Conservation (phyloP, 1,139 yeast species). For the Saccharomycopsis hybrid region DNA sequence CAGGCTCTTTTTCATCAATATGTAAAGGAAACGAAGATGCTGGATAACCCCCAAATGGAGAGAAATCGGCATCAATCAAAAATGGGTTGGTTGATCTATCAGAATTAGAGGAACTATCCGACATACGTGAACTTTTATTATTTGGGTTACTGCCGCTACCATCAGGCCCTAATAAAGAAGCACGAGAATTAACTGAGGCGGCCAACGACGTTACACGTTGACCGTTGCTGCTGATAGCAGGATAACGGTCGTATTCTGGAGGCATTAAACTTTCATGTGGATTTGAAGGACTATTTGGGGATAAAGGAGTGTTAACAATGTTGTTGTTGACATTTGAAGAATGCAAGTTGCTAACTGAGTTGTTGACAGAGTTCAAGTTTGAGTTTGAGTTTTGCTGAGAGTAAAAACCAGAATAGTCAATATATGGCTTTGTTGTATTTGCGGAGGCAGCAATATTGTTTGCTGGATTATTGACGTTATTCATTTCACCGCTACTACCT, state of each 20-base stretch:
- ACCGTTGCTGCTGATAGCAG: constrained; percentile 37
- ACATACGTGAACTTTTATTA: constrained; percentile 25
- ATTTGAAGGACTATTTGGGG: constrained; percentile 17
- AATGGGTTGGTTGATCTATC: constrained; percentile 29
- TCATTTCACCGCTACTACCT: constrained; percentile 19
- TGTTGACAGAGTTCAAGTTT: constrained; percentile 25
- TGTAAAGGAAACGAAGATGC: constrained; percentile 79
- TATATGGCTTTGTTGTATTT: constrained; percentile 31
- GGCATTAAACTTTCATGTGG: constrained; percentile 33
- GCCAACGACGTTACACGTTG: constrained; percentile 38
- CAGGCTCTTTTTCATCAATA: constrained; percentile 86
- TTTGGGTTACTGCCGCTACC: constrained; percentile 22
- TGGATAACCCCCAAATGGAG: constrained; percentile 95
- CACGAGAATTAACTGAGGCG: constrained; percentile 30
- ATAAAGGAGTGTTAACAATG: constrained; percentile 19
- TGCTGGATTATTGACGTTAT: constrained; percentile 16
- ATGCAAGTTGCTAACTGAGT: constrained; percentile 18
- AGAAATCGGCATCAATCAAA: constrained; percentile 42
- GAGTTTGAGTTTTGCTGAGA: constrained; percentile 39
- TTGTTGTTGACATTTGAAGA: constrained; percentile 15
- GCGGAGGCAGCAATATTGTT: constrained; percentile 11
- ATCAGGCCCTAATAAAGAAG: constrained; percentile 22
- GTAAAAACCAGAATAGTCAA: constrained; percentile 41
- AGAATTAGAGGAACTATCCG: constrained; percentile 27
- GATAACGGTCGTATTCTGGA: constrained; percentile 53